Base-by-base conservation (phyloP, 805 yeast species). In the Metschnikowia rubicola region DNA sequence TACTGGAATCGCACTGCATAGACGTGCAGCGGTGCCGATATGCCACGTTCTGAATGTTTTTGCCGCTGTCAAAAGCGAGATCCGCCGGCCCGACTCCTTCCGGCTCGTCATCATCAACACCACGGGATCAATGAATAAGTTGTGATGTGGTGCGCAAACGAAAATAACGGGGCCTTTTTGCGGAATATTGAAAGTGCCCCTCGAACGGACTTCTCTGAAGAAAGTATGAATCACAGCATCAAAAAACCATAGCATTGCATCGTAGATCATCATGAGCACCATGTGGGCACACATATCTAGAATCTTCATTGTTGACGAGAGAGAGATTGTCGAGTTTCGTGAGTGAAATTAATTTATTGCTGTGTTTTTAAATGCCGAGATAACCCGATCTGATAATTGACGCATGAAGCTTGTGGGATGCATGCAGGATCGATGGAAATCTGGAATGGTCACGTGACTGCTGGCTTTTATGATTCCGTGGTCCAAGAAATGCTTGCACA, bases 61-160 rank as follows among this genome's bases (percentile, higher is more conserved):
- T 12, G 65, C 68, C 10, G 76, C 76, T 12, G 69, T 63, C 47
- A 71, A 60, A 44, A 64, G 64, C 13, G 75, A 63, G 7, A 70
- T 63, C 13, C 68, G 50, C 37, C 75, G 50, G 10, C 66, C 62
- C 2, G 65, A 53, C 33, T 51, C 53, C 38, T 67, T 59, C 21
- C 61, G 61, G n/a, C 68, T 68, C 44, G 64, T 61, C 26, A 68
- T 54, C 66, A 70, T 66, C 37, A 69, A 69, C 30, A 70, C 63
- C 35, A 68, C 49, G 1, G 69, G 73, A 54, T 71, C 76, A 17
- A 71, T 62, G 45, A 70, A 71, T 51, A 71, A 74, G 52, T 71
- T 71, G 47, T 67, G 73, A 53, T 71, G 76, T 2, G 76, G 76
- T 1, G 73, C 76, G 46, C 70, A 64, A 9, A 70, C 76, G 47